Base-by-base conservation (phyloP, 441 rosid genomes). In the Arabidopsis lyrata region DNA sequence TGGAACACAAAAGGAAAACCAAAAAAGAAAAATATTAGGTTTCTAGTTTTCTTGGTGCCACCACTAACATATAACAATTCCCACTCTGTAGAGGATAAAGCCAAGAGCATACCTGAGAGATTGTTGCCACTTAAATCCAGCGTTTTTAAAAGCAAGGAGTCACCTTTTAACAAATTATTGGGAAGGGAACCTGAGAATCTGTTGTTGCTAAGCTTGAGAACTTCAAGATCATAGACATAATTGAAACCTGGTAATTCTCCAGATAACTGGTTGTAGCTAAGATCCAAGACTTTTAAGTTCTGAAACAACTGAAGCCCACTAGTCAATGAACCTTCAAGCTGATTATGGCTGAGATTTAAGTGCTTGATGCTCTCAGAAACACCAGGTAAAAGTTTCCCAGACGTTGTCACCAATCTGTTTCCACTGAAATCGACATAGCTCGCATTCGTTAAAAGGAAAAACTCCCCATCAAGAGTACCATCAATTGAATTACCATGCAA, bases 201-300 rank as follows among this genome's bases (percentile, higher is more conserved):
- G 77, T 92, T 95, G 83, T 91, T 88, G 84, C 97, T 86, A 64
- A 95, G 95, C 76, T 83, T 86, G 70, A 95, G 98, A 59, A 92
- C 90, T 81, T 91, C 87, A 78, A 95, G 99, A 53, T 92, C 96
- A 78, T 95, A 92, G 35, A 87, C 89, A 78, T 87, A 95, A 80
- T 83, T 85, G 75, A 95, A 92, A 73, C 96, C 96, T 31, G 99
- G 99, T 82, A 95, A 81, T 63, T 92, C 96, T 72, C 99, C 99
- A 11, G 96, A 82, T 13, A 95, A 78, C 75, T 81, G 86, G 81
- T 95, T 95, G 80, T 90, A 88, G 86, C 99, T 92, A 82, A 92
- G 82, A 85, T 92, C 98, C 88, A 91, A 80, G 66, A 90, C 91
- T 80, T 85, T 86, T 70, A 95, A 71, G 81, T 81, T 87, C 73